Conservation (phyloP, 1,284 basidiomycete species). For the Ustanciosporium gigantosporum region DNA sequence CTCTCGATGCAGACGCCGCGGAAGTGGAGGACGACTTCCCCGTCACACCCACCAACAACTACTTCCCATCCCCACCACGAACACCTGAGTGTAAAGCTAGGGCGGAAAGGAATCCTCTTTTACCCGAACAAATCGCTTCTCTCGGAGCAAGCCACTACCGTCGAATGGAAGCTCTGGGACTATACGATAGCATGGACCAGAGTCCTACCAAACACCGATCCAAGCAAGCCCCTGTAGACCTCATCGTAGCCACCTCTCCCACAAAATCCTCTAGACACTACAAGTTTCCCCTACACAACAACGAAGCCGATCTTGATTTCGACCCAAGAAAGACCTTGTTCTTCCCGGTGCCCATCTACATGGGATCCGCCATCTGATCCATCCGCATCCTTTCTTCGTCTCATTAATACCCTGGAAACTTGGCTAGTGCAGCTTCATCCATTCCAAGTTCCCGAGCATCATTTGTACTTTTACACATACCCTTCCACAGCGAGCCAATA, state of each 20-base stretch:
- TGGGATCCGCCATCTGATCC: constrained; percentile 15
- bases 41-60: constrained; percentile 23
- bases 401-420: too few species aligned
- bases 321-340: constrained; percentile 19
- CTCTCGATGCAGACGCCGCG: constrained; percentile 12
- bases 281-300: too few species aligned
- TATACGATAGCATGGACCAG: constrained; percentile 14
- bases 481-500: too few species aligned
- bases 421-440: too few species aligned
- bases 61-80: constrained; percentile 10
- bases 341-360: constrained; percentile 25
- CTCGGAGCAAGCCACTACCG: constrained; percentile 22
- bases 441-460: too few species aligned
- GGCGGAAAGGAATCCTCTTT: background rate
- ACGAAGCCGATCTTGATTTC: background rate
- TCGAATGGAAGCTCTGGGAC: constrained; percentile 23
- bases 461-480: too few species aligned
- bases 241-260: background rate
- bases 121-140: constrained; percentile 6
- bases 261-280: background rate
- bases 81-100: constrained; percentile 10
- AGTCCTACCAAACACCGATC: constrained; percentile 7
- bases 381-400: too few species aligned
- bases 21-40: constrained; percentile 26
- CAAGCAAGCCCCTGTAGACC: constrained; percentile 1